Evolutionary conservation across 805 yeast species (phyloP), one percentile per base, ranked within the genome.

Genomic region (Suhomyces vadensis): DNA sequence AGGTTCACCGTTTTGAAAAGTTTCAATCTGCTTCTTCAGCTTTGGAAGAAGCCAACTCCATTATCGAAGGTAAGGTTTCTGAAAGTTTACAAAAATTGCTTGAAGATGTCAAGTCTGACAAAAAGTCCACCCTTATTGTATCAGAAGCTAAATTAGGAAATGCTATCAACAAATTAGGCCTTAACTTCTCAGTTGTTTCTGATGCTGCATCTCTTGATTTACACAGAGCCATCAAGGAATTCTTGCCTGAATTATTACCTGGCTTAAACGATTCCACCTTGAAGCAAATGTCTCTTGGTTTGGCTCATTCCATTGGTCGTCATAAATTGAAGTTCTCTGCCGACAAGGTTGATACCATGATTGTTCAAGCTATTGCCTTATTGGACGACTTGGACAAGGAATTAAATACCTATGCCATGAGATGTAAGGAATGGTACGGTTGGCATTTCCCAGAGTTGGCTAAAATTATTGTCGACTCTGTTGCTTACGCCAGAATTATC

Each of bases 361-460:
- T 94, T 66, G 95, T 94, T 52, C 99, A 94, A 76, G 99, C 99
- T 47, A 94, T 94, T 71, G 97, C 98, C 16, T 77, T 94, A 55
- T 79, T 94, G 62, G 99, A 94, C 61, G 97, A 94, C 63, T 79
- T 94, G 60, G 99, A 94, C 75, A 94, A 94, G 74, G 99, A 94
- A 71, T 80, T 94, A 60, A 94, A 94, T 75, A 94, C 97, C 42
- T 94, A 92, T 61, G 96, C 98, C 55, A 94, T 94, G 99, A 84
- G 99, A 76, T 82, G 92, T 73, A 94, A 92, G 75, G 99, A 94
- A 75, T 94, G 99, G 99, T 94, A 94, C 74, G 99, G 99, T 54
- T 94, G 99, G 99, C 99, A 94, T 72, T 94, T 94, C 84, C 99
- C 99, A 31, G 99, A 94, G 72, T 82, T 94, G 82, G 97, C 97